Evolutionary conservation across 2,329 filamentous ascomycete species (phyloP).

Genomic region (Lasiodiplodia hormozganensis): DNA sequence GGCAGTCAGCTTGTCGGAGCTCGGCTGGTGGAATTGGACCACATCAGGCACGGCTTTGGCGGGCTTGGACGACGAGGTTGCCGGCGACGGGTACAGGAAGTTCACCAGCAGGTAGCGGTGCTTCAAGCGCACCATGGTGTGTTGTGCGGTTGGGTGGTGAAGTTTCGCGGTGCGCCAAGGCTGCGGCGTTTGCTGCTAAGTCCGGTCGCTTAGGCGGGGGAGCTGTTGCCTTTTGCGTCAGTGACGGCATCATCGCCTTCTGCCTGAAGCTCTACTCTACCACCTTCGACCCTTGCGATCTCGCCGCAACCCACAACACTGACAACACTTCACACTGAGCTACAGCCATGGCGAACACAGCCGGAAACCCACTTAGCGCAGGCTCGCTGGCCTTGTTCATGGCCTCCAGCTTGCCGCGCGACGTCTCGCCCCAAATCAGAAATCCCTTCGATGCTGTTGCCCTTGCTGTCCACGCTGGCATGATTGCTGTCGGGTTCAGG

Average conservation of each 20-base stretch:
- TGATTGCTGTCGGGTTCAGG: constrained; percentile 80
- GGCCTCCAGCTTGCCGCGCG: constrained; percentile 51
- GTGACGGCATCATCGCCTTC: constrained; percentile 18
- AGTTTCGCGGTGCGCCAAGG: constrained; percentile 18
- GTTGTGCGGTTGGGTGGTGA: constrained; percentile 6
- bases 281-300: background rate
- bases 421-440: constrained; percentile 58
- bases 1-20: constrained; percentile 72
- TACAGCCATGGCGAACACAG: constrained; percentile 27
- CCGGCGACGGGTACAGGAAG: constrained; percentile 79
- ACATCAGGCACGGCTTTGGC: constrained; percentile 60
- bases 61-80: constrained; percentile 39
- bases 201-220: constrained; percentile 15
- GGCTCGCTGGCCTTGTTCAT: constrained; percentile 52
- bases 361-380: constrained; percentile 50
- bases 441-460: constrained; percentile 83
- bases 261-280: background rate
- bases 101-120: constrained; percentile 95
- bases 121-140: constrained; percentile 91
- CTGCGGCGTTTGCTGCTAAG: constrained; percentile 15
- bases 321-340: background rate
- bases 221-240: constrained; percentile 17
- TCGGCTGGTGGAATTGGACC: constrained; percentile 80
- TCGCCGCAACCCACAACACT: background rate
- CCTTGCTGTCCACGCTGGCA: constrained; percentile 82